These are phyloP conservation scores for Fraxinus americana DNA, from an alignment of 257 asterid genomes.

Conservation along the genomic window DNA sequence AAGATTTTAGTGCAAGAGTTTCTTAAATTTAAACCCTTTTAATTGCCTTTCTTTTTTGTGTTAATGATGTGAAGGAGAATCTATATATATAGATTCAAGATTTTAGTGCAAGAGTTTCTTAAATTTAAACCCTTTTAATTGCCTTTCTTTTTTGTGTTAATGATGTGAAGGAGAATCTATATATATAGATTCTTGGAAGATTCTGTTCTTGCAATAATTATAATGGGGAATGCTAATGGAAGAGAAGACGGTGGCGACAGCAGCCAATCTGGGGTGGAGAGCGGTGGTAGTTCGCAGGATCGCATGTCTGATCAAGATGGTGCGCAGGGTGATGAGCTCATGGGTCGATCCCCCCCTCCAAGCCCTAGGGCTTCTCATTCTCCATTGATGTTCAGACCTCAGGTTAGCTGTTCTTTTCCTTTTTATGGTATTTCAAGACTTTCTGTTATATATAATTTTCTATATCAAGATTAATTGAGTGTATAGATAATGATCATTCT, in stretches of 20 bases:
- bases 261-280: slow-evolving; percentile 55
- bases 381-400: slow-evolving; percentile 88
- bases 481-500: slow-evolving; percentile 23
- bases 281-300: slow-evolving; percentile 40
- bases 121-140: background rate
- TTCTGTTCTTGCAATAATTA: slow-evolving; percentile 21
- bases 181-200: slow-evolving; percentile 36
- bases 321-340: slow-evolving; percentile 47
- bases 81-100: slow-evolving; percentile 40
- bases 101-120: slow-evolving; percentile 1
- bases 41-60: slow-evolving; percentile 15
- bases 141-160: slow-evolving; percentile 19
- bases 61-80: slow-evolving; percentile 22
- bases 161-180: slow-evolving; percentile 27
- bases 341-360: slow-evolving; percentile 89
- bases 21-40: background rate
- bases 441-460: slow-evolving; percentile 6
- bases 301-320: slow-evolving; percentile 52
- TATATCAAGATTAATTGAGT: slow-evolving; percentile 11
- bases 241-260: slow-evolving; percentile 68
- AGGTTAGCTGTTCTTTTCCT: slow-evolving; percentile 45
- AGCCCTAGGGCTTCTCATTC: slow-evolving; percentile 92
- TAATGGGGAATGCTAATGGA: slow-evolving; percentile 94
- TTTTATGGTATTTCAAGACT: background rate
- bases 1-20: slow-evolving; percentile 21